These are phyloP conservation scores for Pelargonium fulgidum DNA, from an alignment of 441 rosid genomes.

Conservation along the genomic window DNA sequence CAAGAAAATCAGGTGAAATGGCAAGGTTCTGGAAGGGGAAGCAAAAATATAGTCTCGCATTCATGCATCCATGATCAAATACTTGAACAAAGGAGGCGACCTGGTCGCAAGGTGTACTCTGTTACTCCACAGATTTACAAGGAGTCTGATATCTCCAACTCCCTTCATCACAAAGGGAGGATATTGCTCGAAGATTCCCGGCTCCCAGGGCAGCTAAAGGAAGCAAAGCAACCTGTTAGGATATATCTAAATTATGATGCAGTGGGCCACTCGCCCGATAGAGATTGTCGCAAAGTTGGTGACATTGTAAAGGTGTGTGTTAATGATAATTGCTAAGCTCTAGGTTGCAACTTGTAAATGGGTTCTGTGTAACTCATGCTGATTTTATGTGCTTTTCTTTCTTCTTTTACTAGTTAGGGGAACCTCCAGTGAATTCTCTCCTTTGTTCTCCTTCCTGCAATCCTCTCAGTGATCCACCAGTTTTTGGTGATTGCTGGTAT, in stretches of 20 bases:
- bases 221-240: constrained; percentile 79
- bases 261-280: constrained; percentile 85
- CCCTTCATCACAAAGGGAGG: constrained; percentile 58
- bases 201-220: constrained; percentile 29
- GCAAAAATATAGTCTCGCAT: constrained; percentile 46
- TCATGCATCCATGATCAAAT: constrained; percentile 96
- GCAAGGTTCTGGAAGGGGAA: constrained; percentile 40
- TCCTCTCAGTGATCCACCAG: constrained; percentile 68
- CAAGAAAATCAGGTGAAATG: constrained; percentile 32
- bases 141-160: constrained; percentile 33
- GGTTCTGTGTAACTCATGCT: constrained; percentile 17
- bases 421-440: constrained; percentile 54
- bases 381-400: constrained; percentile 16
- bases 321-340: not conserved
- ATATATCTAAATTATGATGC: constrained; percentile 96
- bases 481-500: constrained; percentile 95
- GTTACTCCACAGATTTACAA: constrained; percentile 89
- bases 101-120: constrained; percentile 74
- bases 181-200: constrained; percentile 54
- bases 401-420: constrained; percentile 63
- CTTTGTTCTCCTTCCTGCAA: constrained; percentile 67
- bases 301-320: constrained; percentile 72
- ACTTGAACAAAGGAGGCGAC: constrained; percentile 75
- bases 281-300: constrained; percentile 83
- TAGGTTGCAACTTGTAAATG: not conserved